phyloP scores from a whole-genome alignment of 805 yeast genomes.

The Candida jianshihensis region DNA sequence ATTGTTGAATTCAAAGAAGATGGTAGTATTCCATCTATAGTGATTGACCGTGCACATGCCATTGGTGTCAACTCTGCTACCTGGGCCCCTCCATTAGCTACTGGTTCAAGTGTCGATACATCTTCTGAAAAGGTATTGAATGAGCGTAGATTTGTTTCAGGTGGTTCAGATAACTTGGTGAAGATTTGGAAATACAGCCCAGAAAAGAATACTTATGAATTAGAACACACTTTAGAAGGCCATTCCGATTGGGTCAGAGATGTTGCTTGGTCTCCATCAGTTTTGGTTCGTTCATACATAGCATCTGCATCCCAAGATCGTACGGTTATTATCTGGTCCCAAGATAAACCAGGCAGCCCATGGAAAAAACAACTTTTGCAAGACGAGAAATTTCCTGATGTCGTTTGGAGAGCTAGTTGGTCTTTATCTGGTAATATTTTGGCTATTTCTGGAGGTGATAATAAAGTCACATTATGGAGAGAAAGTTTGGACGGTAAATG shows the following conservation, averaged over 20 bases:
- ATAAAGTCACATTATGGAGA: constrained; percentile 93
- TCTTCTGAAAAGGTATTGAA: constrained; percentile 27
- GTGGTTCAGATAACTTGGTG: constrained; percentile 92
- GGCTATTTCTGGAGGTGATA: constrained; percentile 95
- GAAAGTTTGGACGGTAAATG: constrained; percentile 88
- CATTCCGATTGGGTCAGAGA: constrained; percentile 99
- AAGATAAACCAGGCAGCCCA: constrained; percentile 52
- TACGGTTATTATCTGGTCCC: constrained; percentile 93
- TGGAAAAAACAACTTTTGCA: constrained; percentile 81
- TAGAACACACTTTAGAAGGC: constrained; percentile 77
- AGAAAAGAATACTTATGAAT: constrained; percentile 49
- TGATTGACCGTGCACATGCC: constrained; percentile 66
- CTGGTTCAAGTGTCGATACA: constrained; percentile 27
- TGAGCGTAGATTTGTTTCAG: constrained; percentile 77
- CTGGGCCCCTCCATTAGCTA: constrained; percentile 70
- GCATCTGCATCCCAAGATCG: constrained; percentile 97
- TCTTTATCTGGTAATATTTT: constrained; percentile 90
- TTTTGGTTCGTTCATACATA: constrained; percentile 77
- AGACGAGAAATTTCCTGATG: constrained; percentile 86
- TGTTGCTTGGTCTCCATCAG: constrained; percentile 96
- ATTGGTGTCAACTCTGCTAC: constrained; percentile 92
- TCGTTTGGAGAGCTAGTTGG: constrained; percentile 98
- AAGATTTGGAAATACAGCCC: constrained; percentile 78
- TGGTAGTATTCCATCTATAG: constrained; percentile 59
- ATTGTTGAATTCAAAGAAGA: constrained; percentile 88